A percentile compares a stretch with the other conserved stretches of the same genome.
These are phyloP conservation scores for Phytophthora europaea DNA, from an alignment of 352 stramenopile species.

Conservation along the genomic window DNA sequence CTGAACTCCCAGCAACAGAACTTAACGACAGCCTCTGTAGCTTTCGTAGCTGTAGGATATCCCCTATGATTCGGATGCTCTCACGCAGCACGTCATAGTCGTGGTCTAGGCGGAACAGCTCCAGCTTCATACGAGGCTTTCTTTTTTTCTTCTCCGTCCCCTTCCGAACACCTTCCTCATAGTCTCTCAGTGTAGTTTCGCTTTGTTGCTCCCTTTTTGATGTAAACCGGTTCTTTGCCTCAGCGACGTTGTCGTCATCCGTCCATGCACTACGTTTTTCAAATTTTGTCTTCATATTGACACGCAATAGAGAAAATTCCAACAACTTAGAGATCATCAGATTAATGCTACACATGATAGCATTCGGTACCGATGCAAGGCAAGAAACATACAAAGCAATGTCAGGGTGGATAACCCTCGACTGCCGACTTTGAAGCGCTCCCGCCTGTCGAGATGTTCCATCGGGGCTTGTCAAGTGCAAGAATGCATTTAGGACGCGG, in stretches of 20 bases:
- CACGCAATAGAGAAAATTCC: no score
- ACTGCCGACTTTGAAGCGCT: no score
- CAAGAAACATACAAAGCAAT: no score
- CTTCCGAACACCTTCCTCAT: background rate
- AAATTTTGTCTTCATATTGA: no score
- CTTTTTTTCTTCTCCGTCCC: background rate
- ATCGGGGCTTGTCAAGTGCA: no score
- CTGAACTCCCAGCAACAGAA: background rate
- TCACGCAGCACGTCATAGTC: background rate
- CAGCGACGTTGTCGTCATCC: background rate
- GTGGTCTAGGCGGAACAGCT: constrained; percentile 9
- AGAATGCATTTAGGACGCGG: no score
- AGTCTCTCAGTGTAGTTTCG: constrained; percentile 1
- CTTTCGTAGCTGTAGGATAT: constrained; percentile 1
- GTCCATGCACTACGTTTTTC: background rate
- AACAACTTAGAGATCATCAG: no score
- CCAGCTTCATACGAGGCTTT: constrained; percentile 3
- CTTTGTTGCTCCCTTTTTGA: constrained; percentile 11
- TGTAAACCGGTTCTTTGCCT: constrained; percentile 15
- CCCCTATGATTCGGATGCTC: constrained; percentile 3
- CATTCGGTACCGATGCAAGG: no score
- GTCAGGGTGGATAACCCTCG: no score
- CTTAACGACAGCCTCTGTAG: background rate
- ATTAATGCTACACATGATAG: no score
- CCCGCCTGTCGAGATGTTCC: no score